Percentiles rank a stretch among this genome's conserved stretches.
phyloP scores from a whole-genome alignment of 441 rosid species.

The Aquilaria agallochum region DNA sequence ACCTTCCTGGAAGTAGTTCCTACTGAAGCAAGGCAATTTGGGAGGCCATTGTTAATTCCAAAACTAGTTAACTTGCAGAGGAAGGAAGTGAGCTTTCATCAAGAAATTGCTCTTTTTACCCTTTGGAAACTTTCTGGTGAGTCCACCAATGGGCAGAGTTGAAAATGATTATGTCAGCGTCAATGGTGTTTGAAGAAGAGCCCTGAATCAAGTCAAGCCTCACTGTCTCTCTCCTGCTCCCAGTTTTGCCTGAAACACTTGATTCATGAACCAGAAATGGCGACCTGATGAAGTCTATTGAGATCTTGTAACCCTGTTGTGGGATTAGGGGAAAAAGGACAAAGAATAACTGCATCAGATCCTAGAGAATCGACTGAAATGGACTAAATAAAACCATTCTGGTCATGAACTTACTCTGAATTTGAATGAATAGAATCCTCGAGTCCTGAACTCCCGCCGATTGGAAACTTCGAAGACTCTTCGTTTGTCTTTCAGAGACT shows the following conservation, averaged over 20 bases:
- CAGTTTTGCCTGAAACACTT: slow-evolving; percentile 22
- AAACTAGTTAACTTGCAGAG: neutral
- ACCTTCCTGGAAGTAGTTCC: slow-evolving; percentile 60
- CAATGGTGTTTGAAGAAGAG: slow-evolving; percentile 17
- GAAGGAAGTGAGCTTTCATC: too few species aligned
- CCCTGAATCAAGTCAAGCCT: slow-evolving; percentile 46
- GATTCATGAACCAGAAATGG: slow-evolving; percentile 51
- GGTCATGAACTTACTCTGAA: slow-evolving; percentile 30
- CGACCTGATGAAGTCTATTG: slow-evolving; percentile 48
- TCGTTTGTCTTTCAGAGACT: slow-evolving; percentile 32
- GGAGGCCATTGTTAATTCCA: neutral
- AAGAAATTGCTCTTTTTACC: slow-evolving; percentile 21
- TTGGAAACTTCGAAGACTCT: slow-evolving; percentile 30
- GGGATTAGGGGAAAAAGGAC: neutral
- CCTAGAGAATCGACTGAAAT: neutral
- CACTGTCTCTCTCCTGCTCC: slow-evolving; percentile 33
- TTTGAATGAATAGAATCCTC: slow-evolving; percentile 41
- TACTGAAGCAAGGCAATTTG: slow-evolving; percentile 20
- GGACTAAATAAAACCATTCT: neutral
- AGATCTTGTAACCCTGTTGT: slow-evolving; percentile 37
- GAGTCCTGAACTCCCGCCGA: slow-evolving; percentile 28
- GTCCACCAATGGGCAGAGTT: slow-evolving; percentile 77
- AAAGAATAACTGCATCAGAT: neutral
- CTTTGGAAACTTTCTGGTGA: slow-evolving; percentile 45
- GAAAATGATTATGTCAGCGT: slow-evolving; percentile 53